Conservation (phyloP, 768 basidiomycete species). For the Trametes elegans region DNA sequence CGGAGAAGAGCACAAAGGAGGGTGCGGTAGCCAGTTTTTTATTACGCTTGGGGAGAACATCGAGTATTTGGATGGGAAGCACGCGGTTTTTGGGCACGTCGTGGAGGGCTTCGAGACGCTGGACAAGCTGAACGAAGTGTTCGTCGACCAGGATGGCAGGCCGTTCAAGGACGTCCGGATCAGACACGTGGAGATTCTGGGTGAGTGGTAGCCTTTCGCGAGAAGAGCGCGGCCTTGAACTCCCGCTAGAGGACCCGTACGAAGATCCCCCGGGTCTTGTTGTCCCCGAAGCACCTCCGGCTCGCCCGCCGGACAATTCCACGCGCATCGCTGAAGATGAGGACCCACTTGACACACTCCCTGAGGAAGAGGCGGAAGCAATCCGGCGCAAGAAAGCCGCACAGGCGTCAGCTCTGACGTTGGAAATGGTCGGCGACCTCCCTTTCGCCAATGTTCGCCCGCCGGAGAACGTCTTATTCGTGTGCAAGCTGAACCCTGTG, state of each 20-base stretch:
- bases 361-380: conserved; percentile 83
- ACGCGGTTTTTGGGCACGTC: conserved; percentile 93
- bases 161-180: conserved; percentile 95
- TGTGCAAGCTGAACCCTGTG: conserved; percentile 97
- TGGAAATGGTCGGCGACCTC: conserved; percentile 99
- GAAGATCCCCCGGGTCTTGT: conserved; percentile 79
- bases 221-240: not conserved
- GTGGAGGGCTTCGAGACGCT: conserved; percentile 93
- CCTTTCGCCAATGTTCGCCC: conserved; percentile 98
- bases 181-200: conserved; percentile 92
- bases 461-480: conserved; percentile 97
- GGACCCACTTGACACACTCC: conserved; percentile 76
- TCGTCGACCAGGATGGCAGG: conserved; percentile 81
- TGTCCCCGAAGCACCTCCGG: conserved; percentile 73
- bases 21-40: conserved; percentile 96
- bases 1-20: conserved; percentile 55
- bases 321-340: conserved; percentile 95
- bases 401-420: conserved; percentile 87
- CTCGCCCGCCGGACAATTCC: conserved; percentile 77
- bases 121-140: conserved; percentile 90
- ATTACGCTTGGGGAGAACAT: conserved; percentile 88
- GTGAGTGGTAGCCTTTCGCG: conserved; percentile 47
- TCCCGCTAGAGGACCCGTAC: conserved; percentile 83
- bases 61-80: conserved; percentile 90
- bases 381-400: conserved; percentile 86